Evolutionary conservation across 345 rosid species (phyloP), one percentile per base, ranked within the genome.

Genomic region (Lepidium didymum): DNA sequence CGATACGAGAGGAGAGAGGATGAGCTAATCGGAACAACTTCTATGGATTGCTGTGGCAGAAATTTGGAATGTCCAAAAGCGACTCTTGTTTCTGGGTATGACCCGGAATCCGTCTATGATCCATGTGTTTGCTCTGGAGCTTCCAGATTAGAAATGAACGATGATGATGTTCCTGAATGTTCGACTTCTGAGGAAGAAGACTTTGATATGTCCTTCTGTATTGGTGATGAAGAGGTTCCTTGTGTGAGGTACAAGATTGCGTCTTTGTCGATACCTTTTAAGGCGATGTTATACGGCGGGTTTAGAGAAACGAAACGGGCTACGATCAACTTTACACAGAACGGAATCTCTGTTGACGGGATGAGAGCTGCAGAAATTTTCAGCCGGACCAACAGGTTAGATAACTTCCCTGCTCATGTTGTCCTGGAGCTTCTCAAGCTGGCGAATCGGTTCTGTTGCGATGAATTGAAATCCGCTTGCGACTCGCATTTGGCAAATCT

Each of bases 1-100:
- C 75, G 96, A 49, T 95, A 36, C 41, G 99, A 95, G 85, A 85
- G 99, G 86, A 86, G 99, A 55, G 97, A 95, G 35, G 91, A 95
- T 65, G 97, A 91, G 68, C 84, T 91, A 2, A 76, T 83, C 35
- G 99, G 96, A 19, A 79, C 83, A 0, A 79, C 79, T 4, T 78
- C 96, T 10, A 85, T 94, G 96, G 91, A 86, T 75, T 95, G 97
- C 45, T 80, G 83, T 21, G 96, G 96, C 27, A 83, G 92, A 42
- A 95, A 84, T 56, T 49, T 89, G 34, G 96, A 95, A 62, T 95
- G 99, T 42, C 99, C 97, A 2, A 83, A 70, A 75, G 91, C 96
- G n/a, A 80, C 83, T 49, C 74, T 95, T 76, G 81, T 86, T 7
- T 15, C 87, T 4, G 94, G 97, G 29, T 91, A 91, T 9, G 74